Percentiles rank a stretch among this genome's conserved stretches.
Evolutionary conservation across 192 early-diverging fungal genomes (phyloP).

Genomic region (Helicostylum pulchrum): DNA sequence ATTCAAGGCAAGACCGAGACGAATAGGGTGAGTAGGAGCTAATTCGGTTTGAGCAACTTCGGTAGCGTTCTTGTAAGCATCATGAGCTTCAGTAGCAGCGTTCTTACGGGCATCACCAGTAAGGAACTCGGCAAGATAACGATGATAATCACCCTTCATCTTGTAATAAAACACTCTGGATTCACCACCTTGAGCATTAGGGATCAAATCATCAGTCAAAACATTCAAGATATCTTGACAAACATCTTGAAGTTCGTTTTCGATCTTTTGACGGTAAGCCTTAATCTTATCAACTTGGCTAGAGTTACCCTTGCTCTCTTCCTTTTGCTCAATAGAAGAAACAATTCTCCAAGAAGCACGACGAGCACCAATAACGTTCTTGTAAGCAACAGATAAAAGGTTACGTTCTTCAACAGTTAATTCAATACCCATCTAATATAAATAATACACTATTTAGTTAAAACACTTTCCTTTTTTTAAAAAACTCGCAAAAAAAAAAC

Average conservation of each 20-base stretch:
- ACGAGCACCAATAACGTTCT: slow-evolving; percentile 94
- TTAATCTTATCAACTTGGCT: slow-evolving; percentile 86
- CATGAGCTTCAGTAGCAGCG: slow-evolving; percentile 76
- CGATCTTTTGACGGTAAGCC: slow-evolving; percentile 88
- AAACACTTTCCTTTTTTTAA: neutral
- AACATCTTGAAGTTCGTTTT: slow-evolving; percentile 85
- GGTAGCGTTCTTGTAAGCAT: slow-evolving; percentile 88
- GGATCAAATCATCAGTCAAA: slow-evolving; percentile 85
- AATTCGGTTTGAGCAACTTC: slow-evolving; percentile 78
- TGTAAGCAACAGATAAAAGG: slow-evolving; percentile 76
- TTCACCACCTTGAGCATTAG: slow-evolving; percentile 85
- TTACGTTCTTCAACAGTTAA: slow-evolving; percentile 85
- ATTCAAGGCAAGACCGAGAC: slow-evolving; percentile 94
- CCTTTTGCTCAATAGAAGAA: slow-evolving; percentile 99
- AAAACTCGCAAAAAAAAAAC: too few relatives aligned
- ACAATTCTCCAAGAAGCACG: slow-evolving; percentile 99
- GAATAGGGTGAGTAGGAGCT: slow-evolving; percentile 95
- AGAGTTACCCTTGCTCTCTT: slow-evolving; percentile 90
- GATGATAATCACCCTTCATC: slow-evolving; percentile 99
- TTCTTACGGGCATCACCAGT: slow-evolving; percentile 75
- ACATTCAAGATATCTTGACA: slow-evolving; percentile 92
- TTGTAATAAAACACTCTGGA: slow-evolving; percentile 99
- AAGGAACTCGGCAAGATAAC: slow-evolving; percentile 95
- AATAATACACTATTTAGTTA: neutral
- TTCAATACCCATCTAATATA: slow-evolving; percentile 67